Percentiles rank a stretch among this genome's conserved stretches.
These are phyloP conservation scores for Aspergillus hortae DNA, from an alignment of 2,329 filamentous ascomycete species.

Conservation along the genomic window DNA sequence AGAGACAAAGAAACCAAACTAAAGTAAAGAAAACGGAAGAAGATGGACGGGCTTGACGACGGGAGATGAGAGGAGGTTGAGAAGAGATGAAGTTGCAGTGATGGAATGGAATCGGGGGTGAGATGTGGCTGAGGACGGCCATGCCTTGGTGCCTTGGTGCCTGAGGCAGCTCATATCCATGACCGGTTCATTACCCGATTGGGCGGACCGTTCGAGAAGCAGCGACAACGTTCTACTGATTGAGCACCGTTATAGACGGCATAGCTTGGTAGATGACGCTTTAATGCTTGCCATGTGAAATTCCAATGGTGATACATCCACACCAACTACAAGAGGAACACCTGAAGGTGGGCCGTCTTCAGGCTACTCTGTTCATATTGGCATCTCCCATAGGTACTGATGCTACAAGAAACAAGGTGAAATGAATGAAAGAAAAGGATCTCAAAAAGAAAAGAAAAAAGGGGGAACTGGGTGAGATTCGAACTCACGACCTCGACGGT, in stretches of 20 bases:
- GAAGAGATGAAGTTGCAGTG: constrained; percentile 15
- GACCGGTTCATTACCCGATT: neutral
- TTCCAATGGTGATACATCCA: too few species aligned
- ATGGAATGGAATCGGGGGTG: neutral
- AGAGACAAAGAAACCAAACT: constrained; percentile 9
- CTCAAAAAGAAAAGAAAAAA: neutral
- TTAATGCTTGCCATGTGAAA: too few species aligned
- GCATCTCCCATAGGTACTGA: too few species aligned
- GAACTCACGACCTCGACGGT: neutral
- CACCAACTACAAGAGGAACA: neutral
- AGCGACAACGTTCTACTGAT: too few species aligned
- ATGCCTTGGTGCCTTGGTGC: neutral
- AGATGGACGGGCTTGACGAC: constrained; percentile 16
- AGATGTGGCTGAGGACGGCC: neutral
- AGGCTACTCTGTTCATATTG: too few species aligned
- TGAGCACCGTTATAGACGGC: too few species aligned
- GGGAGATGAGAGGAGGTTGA: constrained; percentile 1
- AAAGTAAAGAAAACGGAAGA: neutral
- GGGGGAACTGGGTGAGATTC: neutral
- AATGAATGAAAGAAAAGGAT: neutral
- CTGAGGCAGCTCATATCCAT: neutral
- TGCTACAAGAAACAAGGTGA: neutral
- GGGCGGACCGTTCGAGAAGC: too few species aligned
- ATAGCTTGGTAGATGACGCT: too few species aligned
- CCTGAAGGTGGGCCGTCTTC: neutral